phyloP scores from a whole-genome alignment of 305 asterid species.

The Vinca major region DNA sequence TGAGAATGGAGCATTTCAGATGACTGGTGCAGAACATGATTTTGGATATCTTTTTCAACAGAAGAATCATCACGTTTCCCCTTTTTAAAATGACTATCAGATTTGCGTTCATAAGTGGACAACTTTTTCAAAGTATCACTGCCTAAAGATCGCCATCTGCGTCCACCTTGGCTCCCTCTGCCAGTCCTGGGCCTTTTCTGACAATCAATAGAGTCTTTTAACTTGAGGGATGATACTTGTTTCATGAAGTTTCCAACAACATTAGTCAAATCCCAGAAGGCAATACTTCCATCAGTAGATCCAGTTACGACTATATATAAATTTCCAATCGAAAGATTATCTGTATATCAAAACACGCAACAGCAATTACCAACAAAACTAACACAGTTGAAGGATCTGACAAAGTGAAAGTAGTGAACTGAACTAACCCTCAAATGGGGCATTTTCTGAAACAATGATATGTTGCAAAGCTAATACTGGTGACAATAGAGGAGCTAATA shows the following conservation, averaged over 20 bases:
- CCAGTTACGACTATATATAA: constrained; percentile 67
- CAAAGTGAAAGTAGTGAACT: constrained; percentile 14
- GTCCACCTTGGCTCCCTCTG: constrained; percentile 98
- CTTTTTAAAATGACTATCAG: constrained; percentile 17
- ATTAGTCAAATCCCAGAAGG: constrained; percentile 78
- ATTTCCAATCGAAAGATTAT: constrained; percentile 29
- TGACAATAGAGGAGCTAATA: constrained; percentile 43
- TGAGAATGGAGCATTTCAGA: constrained; percentile 26
- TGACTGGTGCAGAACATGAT: constrained; percentile 22
- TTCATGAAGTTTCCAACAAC: constrained; percentile 62
- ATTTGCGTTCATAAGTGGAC: constrained; percentile 18
- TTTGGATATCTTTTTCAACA: constrained; percentile 23
- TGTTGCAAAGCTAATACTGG: constrained; percentile 84
- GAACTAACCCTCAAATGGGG: constrained; percentile 45
- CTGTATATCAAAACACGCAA: constrained; percentile 26
- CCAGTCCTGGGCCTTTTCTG: constrained; percentile 90
- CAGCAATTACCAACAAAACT: not conserved
- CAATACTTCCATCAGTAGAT: constrained; percentile 84
- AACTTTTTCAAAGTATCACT: constrained; percentile 34
- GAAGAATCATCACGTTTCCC: constrained; percentile 24
- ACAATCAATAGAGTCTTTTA: constrained; percentile 45
- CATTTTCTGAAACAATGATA: constrained; percentile 45
- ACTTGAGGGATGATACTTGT: constrained; percentile 40
- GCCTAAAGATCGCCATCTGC: constrained; percentile 57
- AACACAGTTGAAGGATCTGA: constrained; percentile 5